Evolutionary conservation across 2,329 filamentous ascomycete species (phyloP).

Genomic region (Aspergillus costaricaensis): DNA sequence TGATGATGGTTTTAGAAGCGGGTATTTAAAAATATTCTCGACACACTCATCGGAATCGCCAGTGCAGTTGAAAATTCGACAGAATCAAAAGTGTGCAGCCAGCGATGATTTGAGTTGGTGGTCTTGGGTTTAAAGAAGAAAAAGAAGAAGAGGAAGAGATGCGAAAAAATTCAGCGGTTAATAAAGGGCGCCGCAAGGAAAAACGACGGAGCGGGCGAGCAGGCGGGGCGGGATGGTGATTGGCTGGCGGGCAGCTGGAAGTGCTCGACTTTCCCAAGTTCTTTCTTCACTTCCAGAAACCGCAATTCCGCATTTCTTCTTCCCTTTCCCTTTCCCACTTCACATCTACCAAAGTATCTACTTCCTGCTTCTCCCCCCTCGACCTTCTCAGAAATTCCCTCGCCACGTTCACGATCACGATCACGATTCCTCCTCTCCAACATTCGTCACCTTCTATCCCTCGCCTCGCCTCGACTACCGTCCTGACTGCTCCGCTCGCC

Average conservation of each 20-base stretch:
- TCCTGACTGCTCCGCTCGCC: conserved; percentile 9
- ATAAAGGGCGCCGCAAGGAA: conserved; percentile 27
- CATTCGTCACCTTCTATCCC: conserved; percentile 11
- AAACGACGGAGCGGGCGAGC: conserved; percentile 35
- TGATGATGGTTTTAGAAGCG: conserved; percentile 82
- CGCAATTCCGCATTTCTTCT: conserved; percentile 3
- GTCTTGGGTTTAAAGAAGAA: conserved; percentile 58
- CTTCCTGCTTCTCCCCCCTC: conserved; percentile 1
- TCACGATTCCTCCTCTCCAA: conserved; percentile 25
- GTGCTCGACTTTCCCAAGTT: background rate
- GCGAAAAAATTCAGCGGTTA: conserved; percentile 17
- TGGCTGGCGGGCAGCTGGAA: conserved; percentile 22
- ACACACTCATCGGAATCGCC: conserved; percentile 71
- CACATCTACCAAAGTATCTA: background rate
- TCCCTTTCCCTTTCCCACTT: conserved; percentile 1
- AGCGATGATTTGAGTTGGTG: conserved; percentile 75
- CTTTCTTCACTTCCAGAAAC: conserved; percentile 6
- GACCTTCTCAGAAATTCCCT: conserved; percentile 1
- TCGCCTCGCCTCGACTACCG: conserved; percentile 12
- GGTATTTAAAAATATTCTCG: conserved; percentile 61
- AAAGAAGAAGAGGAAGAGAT: conserved; percentile 23
- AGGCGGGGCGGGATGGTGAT: conserved; percentile 30
- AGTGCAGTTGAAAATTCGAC: conserved; percentile 56
- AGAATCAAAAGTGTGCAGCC: conserved; percentile 48
- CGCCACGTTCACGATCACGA: conserved; percentile 26